Evolutionary conservation across 768 basidiomycete species (phyloP).

Genomic region (Termitomyces sp.): DNA sequence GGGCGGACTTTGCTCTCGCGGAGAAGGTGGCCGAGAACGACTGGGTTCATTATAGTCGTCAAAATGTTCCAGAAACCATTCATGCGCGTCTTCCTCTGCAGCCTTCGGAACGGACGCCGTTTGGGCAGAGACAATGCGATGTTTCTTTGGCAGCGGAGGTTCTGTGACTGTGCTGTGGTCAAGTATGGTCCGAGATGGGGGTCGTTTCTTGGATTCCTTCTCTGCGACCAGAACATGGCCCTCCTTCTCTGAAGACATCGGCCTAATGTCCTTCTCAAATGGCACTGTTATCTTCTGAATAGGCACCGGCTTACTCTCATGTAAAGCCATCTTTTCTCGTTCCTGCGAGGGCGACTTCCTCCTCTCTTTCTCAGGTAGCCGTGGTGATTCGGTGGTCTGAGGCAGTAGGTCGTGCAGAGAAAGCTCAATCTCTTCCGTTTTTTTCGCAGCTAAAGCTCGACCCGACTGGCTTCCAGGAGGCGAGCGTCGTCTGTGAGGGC

Average conservation of each 20-base stretch:
- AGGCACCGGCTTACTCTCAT: neutral
- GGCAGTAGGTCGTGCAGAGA: slow-evolving; percentile 11
- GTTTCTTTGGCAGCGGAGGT: slow-evolving; percentile 7
- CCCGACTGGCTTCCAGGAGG: slow-evolving; percentile 48
- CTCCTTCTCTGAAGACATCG: neutral
- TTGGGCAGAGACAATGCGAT: slow-evolving; percentile 2
- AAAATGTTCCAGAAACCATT: slow-evolving; percentile 58
- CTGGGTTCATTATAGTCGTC: slow-evolving; percentile 29
- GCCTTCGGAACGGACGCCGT: slow-evolving; percentile 10
- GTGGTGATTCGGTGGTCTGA: slow-evolving; percentile 10
- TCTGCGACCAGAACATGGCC: neutral
- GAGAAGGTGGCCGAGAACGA: slow-evolving; percentile 20
- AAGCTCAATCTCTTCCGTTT: slow-evolving; percentile 32
- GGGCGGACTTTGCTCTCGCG: slow-evolving; percentile 24
- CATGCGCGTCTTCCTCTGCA: slow-evolving; percentile 53
- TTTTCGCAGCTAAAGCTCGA: slow-evolving; percentile 42
- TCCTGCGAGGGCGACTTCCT: neutral
- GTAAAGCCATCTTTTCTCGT: neutral
- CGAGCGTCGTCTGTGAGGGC: slow-evolving; percentile 35
- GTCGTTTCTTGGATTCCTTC: slow-evolving; percentile 14
- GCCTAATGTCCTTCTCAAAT: neutral
- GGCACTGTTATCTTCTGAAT: neutral
- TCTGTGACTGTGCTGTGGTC: neutral
- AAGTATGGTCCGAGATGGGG: slow-evolving; percentile 3
- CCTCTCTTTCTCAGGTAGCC: neutral